Evolutionary conservation across 768 basidiomycete genomes (phyloP), one percentile per base, ranked within the genome.

Genomic region (Trametes cingulata): DNA sequence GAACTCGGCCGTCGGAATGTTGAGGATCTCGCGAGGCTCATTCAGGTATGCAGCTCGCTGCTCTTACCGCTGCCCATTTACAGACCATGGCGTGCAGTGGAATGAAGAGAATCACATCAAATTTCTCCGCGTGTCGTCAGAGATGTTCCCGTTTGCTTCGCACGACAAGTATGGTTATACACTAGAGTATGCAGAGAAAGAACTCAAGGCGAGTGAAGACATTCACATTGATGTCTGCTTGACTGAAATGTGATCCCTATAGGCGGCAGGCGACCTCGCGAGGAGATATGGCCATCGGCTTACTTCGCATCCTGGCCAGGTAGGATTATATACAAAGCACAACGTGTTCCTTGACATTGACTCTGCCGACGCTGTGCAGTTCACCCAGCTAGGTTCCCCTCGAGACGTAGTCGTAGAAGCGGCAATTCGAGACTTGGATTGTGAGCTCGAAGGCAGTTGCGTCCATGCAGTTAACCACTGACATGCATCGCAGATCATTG

Each of bases 81-180:
- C 40, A 1, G 17, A 8, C 3, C 3, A 13, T 6, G 20, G 36
- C 63, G 6, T n/a, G 22, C 50, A 73, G 74, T 97, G 95, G 95
- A 97, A 96, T 68, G 94, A 93, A 71, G 81, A 82, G 48, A 91
- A 96, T 73, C 75, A 77, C 52, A 94, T 96, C 55, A 83, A 82
- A n/a, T 96, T 95, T 73, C 84, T 95, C 75, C 84, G 94, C 45
- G 71, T 96, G 64, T 95, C 93, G 0, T 93, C 92, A 8, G 91
- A 94, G 64, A 87, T 97, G 84, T 96, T 97, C 73, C 94, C 95
- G 0, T 97, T 89, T 67, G 93, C 94, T 0, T 90, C 90, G 1
- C 95, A 98, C 65, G 78, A 75, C 17, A 79, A 78, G 19, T 84
- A 93, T 67, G 93, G 93, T 0, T 97, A 98, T 72, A 81, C 85